phyloP scores from a whole-genome alignment of 1,284 basidiomycete genomes.

The Ustilago bromivora region DNA sequence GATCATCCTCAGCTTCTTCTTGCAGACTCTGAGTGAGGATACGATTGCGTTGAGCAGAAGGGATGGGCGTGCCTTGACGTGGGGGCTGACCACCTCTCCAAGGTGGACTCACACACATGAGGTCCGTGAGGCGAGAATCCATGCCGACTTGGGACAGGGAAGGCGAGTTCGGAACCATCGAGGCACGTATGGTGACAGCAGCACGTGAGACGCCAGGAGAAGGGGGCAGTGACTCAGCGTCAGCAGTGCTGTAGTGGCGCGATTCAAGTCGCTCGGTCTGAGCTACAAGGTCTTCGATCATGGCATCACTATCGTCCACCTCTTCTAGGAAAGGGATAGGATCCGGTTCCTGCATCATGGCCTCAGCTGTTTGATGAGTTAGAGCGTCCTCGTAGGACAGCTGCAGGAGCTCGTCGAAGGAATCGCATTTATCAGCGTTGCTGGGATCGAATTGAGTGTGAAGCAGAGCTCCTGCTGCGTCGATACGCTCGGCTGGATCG shows the following conservation, averaged over 20 bases:
- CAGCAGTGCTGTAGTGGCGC: background rate
- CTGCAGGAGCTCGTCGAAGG: slow-evolving; percentile 42
- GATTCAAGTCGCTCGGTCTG: slow-evolving; percentile 8
- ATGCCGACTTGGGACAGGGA: slow-evolving; percentile 49
- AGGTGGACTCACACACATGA: slow-evolving; percentile 46
- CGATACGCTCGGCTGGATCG: slow-evolving; percentile 36
- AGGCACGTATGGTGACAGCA: slow-evolving; percentile 15
- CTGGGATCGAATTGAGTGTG: slow-evolving; percentile 43
- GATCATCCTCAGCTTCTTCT: slow-evolving; percentile 6
- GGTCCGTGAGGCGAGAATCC: slow-evolving; percentile 49
- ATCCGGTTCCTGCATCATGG: background rate
- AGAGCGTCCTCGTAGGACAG: slow-evolving; percentile 30
- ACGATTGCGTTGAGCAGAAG: slow-evolving; percentile 27
- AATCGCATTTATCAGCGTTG: slow-evolving; percentile 21
- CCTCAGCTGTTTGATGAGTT: background rate
- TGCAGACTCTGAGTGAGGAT: slow-evolving; percentile 19
- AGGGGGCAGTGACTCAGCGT: slow-evolving; percentile 9
- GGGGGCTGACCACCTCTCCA: slow-evolving; percentile 28
- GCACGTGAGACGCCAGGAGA: slow-evolving; percentile 40
- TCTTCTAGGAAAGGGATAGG: background rate
- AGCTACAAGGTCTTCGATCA: slow-evolving; percentile 31
- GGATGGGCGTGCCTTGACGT: slow-evolving; percentile 37
- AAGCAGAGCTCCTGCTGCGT: slow-evolving; percentile 45
- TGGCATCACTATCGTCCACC: slow-evolving; percentile 28
- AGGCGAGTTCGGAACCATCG: slow-evolving; percentile 25